Percentiles rank a stretch among this genome's conserved stretches.
These are phyloP conservation scores for Logfia minima DNA, from an alignment of 129 eudicot species.

Conservation along the genomic window DNA sequence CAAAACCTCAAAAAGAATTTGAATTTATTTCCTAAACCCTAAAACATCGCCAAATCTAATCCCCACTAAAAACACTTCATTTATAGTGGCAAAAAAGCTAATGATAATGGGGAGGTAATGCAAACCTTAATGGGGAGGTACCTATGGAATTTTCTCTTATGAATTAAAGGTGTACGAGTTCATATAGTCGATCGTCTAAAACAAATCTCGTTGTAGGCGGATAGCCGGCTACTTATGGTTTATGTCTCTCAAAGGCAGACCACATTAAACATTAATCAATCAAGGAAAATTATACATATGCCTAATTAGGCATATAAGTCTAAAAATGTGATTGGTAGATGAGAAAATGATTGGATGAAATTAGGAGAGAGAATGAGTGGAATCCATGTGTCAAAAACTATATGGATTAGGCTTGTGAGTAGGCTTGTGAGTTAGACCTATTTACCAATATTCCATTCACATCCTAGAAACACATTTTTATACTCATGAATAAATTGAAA, in stretches of 20 bases:
- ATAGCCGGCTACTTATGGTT: background rate
- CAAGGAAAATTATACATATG: too few relatives aligned
- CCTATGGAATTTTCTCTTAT: too few relatives aligned
- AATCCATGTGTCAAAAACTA: too few relatives aligned
- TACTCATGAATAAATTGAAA: background rate
- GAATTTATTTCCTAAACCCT: constrained; percentile 27
- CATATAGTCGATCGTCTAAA: too few relatives aligned
- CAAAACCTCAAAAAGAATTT: background rate
- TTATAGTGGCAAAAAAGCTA: constrained; percentile 16
- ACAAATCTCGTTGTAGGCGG: too few relatives aligned
- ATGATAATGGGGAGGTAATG: background rate
- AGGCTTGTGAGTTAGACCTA: too few relatives aligned
- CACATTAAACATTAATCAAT: background rate
- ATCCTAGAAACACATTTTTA: background rate
- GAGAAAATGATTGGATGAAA: too few relatives aligned
- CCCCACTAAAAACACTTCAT: constrained; percentile 25
- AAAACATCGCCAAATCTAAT: constrained; percentile 25
- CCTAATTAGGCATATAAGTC: too few relatives aligned
- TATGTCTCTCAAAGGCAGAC: background rate
- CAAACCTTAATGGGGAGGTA: constrained; percentile 9
- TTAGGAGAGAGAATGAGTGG: too few relatives aligned
- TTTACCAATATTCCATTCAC: background rate
- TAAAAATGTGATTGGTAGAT: too few relatives aligned
- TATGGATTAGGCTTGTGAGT: too few relatives aligned
- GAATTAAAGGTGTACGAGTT: too few relatives aligned